These are phyloP conservation scores for Lathyrus aphaca DNA, from an alignment of 306 rosid species.

Conservation along the genomic window DNA sequence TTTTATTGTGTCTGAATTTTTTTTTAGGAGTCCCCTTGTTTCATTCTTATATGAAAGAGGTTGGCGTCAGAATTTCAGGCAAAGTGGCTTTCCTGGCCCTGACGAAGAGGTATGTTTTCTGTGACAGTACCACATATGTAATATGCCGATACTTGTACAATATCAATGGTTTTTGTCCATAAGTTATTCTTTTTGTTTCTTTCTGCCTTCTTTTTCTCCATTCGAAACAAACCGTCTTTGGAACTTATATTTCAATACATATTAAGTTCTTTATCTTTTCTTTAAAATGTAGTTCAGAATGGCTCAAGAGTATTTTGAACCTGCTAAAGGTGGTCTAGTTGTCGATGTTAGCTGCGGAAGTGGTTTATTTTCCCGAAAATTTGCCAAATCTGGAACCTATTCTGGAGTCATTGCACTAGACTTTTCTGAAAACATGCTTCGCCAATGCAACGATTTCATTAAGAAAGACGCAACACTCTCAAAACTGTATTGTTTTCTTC, in stretches of 20 bases:
- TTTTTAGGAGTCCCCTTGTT: conserved; percentile 85
- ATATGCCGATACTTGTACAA: no score
- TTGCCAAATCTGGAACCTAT: conserved; percentile 69
- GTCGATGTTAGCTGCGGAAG: conserved; percentile 95
- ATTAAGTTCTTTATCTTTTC: conserved; percentile 5
- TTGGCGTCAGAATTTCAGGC: conserved; percentile 91
- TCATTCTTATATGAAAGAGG: conserved; percentile 97
- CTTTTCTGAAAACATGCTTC: conserved; percentile 95
- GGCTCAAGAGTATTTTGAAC: conserved; percentile 83
- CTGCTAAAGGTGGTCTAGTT: conserved; percentile 76
- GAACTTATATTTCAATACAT: neutral
- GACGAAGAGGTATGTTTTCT: conserved; percentile 76
- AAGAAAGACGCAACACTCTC: conserved; percentile 66
- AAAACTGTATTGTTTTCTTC: conserved; percentile 45
- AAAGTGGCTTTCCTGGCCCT: conserved; percentile 91
- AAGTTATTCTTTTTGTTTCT: neutral
- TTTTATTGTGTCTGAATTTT: conserved; percentile 31
- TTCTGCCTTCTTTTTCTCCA: neutral
- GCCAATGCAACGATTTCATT: conserved; percentile 82
- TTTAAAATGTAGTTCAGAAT: conserved; percentile 68
- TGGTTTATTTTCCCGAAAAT: conserved; percentile 88
- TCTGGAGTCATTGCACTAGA: conserved; percentile 84
- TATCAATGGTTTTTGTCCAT: no score
- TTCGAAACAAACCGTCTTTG: neutral
- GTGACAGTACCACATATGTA: no score